A percentile compares a stretch with the other conserved stretches of the same genome.
phyloP scores from a whole-genome alignment of 352 stramenopile genomes.

The Pythium brachiatum region DNA sequence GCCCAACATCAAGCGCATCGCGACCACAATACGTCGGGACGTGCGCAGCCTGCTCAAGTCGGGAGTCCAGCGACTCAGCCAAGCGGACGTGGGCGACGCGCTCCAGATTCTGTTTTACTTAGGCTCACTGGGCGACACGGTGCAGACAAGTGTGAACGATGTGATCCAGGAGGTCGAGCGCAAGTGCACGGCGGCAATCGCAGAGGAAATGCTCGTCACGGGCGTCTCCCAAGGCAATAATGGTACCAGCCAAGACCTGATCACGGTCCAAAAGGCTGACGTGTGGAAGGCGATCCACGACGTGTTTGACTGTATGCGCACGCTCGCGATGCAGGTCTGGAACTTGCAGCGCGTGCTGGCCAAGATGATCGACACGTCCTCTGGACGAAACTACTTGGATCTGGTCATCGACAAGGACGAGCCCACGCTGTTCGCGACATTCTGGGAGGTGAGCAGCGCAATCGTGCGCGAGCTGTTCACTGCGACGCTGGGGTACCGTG shows the following conservation, averaged over 20 bases:
- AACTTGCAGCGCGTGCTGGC: constrained; percentile 84
- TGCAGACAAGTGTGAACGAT: constrained; percentile 76
- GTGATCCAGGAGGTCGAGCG: constrained; percentile 81
- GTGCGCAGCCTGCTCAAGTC: constrained; percentile 45
- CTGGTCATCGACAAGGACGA: constrained; percentile 73
- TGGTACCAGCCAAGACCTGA: constrained; percentile 20
- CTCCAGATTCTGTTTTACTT: constrained; percentile 83
- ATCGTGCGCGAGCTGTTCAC: constrained; percentile 73
- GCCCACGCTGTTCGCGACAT: constrained; percentile 76
- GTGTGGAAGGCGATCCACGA: constrained; percentile 82
- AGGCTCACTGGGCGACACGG: constrained; percentile 52
- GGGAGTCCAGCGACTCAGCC: constrained; percentile 56
- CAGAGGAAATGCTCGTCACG: constrained; percentile 60
- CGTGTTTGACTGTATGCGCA: constrained; percentile 67
- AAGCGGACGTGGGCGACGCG: constrained; percentile 67
- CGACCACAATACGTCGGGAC: constrained; percentile 47
- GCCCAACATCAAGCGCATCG: constrained; percentile 46
- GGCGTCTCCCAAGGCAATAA: constrained; percentile 18
- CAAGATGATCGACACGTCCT: constrained; percentile 63
- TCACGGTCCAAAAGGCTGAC: constrained; percentile 59
- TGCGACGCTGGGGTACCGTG: constrained; percentile 54
- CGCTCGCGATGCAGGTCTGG: constrained; percentile 79
- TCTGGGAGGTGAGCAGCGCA: constrained; percentile 82
- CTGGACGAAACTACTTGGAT: constrained; percentile 57
- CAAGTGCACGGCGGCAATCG: constrained; percentile 52